Conservation (phyloP, 495 filamentous ascomycete genomes). For the Elasticomyces elasticus region DNA sequence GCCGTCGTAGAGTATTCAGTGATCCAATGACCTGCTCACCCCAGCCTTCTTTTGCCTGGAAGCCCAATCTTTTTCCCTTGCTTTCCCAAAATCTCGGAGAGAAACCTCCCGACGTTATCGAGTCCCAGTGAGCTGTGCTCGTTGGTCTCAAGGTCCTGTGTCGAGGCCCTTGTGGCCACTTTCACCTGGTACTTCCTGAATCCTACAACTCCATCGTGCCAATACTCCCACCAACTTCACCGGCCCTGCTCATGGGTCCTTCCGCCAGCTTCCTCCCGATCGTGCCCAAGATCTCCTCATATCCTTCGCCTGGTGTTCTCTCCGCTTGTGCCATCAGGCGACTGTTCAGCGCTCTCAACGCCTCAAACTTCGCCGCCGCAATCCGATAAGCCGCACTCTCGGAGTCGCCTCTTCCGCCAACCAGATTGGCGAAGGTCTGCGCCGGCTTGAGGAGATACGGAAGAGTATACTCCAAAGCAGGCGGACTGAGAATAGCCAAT, state of each 20-base stretch:
- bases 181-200: background rate
- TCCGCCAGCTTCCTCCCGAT: conserved; percentile 15
- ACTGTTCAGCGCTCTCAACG: conserved; percentile 37
- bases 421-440: conserved; percentile 47
- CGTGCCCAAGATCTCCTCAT: conserved; percentile 18
- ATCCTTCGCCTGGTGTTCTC: conserved; percentile 14
- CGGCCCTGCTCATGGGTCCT: conserved; percentile 17
- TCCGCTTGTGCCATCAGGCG: conserved; percentile 12
- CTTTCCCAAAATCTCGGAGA: too few relatives aligned
- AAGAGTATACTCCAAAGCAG: conserved; percentile 43
- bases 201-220: conserved; percentile 21
- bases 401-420: conserved; percentile 48
- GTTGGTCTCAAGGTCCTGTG: too few relatives aligned
- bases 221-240: conserved; percentile 22
- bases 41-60: too few relatives aligned
- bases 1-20: too few relatives aligned
- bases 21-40: too few relatives aligned
- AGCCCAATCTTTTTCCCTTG: too few relatives aligned
- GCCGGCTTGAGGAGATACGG: conserved; percentile 53
- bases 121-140: too few relatives aligned
- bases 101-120: too few relatives aligned
- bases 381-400: conserved; percentile 52
- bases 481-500: conserved; percentile 44
- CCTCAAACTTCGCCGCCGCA: conserved; percentile 50
- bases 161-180: too few relatives aligned